phyloP scores from a whole-genome alignment of 305 asterid species.

The Andrographis paniculata region DNA sequence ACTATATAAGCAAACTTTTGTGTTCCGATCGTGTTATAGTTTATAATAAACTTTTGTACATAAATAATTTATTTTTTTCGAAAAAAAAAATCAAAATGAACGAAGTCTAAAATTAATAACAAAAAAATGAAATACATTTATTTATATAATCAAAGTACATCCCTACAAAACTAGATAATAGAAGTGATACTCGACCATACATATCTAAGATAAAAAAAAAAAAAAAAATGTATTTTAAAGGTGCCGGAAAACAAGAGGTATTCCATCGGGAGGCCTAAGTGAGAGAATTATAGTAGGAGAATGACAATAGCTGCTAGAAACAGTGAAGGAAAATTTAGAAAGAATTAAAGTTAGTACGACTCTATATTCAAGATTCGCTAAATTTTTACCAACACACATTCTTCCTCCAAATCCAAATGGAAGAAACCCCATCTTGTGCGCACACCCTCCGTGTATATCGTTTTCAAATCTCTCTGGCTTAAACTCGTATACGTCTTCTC shows the following conservation, averaged over 20 bases:
- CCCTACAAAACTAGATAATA: no score
- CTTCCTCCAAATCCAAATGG: constrained; percentile 95
- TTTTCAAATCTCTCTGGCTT: constrained; percentile 64
- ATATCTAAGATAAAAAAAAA: no score
- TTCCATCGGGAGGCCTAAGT: constrained; percentile 66
- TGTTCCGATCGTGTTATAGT: no score
- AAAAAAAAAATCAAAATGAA: no score
- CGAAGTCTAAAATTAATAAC: no score
- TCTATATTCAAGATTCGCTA: constrained; percentile 66
- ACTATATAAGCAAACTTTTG: no score
- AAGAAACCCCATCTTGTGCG: constrained; percentile 77
- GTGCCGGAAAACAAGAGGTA: constrained; percentile 50
- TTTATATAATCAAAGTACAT: no score
- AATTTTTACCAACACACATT: constrained; percentile 76
- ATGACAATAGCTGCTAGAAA: constrained; percentile 60
- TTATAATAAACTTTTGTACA: no score
- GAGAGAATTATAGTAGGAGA: constrained; percentile 66
- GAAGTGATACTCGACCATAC: no score
- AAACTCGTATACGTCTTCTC: constrained; percentile 69
- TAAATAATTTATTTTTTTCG: no score
- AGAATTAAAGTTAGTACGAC: constrained; percentile 48
- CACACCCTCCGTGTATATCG: constrained; percentile 45
- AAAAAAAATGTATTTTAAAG: no score
- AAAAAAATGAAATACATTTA: no score
- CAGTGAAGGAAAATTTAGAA: constrained; percentile 47